Conservation (phyloP, 2,329 filamentous ascomycete species). For the Diaporthe capsici region DNA sequence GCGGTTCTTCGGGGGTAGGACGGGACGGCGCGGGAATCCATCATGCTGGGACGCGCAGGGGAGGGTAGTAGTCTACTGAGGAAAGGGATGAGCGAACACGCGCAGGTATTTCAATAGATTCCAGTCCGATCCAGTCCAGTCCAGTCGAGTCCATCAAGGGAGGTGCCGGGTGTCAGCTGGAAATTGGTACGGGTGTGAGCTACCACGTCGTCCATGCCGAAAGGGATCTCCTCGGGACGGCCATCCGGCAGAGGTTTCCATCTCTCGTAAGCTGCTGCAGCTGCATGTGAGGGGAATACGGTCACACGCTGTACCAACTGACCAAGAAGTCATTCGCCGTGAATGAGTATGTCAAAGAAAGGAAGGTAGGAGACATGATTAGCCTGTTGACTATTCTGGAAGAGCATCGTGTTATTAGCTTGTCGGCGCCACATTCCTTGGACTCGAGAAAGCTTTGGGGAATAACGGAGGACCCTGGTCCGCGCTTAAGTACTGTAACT, state of each 20-base stretch:
- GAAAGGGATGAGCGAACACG: constrained; percentile 29
- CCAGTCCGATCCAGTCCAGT: constrained; percentile 2
- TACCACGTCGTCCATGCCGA: background rate
- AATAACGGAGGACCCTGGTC: constrained; percentile 21
- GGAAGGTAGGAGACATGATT: constrained; percentile 2
- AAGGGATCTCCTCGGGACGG: constrained; percentile 27
- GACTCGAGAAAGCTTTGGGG: constrained; percentile 2
- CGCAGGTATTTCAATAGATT: constrained; percentile 24
- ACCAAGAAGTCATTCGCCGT: background rate
- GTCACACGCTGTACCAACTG: background rate
- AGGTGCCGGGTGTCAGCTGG: constrained; percentile 11
- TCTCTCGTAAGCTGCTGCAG: background rate
- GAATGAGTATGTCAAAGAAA: constrained; percentile 1
- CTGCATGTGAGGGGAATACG: background rate
- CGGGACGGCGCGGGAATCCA: background rate
- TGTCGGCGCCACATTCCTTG: constrained; percentile 29
- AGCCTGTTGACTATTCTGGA: constrained; percentile 10
- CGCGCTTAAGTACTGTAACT: constrained; percentile 20
- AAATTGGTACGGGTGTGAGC: background rate
- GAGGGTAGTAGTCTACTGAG: background rate
- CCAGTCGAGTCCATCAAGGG: constrained; percentile 19
- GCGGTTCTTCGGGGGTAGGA: background rate
- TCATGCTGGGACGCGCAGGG: constrained; percentile 9
- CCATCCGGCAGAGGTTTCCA: constrained; percentile 6
- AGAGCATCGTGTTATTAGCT: background rate